Percentiles rank a stretch among this genome's conserved stretches.
Conservation (phyloP, 352 stramenopile species). For the Globisporangium acanthophoron region DNA sequence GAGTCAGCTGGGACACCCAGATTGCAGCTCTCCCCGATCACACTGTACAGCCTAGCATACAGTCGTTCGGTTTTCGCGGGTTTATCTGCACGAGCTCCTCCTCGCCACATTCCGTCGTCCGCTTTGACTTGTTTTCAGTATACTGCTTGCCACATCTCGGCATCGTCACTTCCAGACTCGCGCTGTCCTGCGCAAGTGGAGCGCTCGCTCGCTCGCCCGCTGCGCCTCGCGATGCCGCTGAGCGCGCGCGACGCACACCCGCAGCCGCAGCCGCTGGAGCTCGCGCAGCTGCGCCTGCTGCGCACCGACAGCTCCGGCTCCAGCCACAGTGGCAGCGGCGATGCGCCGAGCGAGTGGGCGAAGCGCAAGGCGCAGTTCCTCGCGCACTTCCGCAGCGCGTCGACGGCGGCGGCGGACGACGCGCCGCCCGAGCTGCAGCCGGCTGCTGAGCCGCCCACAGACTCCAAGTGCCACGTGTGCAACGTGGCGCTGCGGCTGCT, state of each 20-base stretch:
- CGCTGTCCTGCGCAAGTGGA: too few relatives aligned
- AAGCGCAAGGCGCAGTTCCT: constrained; percentile 43
- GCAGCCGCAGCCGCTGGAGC: neutral
- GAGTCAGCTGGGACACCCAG: too few relatives aligned
- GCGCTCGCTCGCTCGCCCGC: too few relatives aligned
- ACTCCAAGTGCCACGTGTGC: constrained; percentile 67
- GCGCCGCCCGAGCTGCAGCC: neutral
- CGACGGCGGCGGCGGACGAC: constrained; percentile 4
- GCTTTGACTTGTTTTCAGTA: too few relatives aligned
- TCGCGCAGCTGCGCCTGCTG: neutral
- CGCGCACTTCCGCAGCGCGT: constrained; percentile 33
- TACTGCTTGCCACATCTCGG: too few relatives aligned
- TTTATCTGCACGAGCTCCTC: too few relatives aligned
- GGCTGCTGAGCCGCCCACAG: constrained; percentile 10
- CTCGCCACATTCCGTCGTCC: too few relatives aligned
- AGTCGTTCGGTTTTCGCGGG: too few relatives aligned
- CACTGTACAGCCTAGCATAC: too few relatives aligned
- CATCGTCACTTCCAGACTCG: too few relatives aligned
- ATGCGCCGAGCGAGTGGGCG: constrained; percentile 11
- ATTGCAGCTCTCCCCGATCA: too few relatives aligned
- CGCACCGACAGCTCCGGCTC: constrained; percentile 1
- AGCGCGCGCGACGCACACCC: neutral
- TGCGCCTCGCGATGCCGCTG: neutral
- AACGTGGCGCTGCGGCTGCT: constrained; percentile 45
- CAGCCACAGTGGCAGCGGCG: neutral